These are phyloP conservation scores for Xylaria sp. DNA, from an alignment of 2,329 filamentous ascomycete species.

Conservation along the genomic window DNA sequence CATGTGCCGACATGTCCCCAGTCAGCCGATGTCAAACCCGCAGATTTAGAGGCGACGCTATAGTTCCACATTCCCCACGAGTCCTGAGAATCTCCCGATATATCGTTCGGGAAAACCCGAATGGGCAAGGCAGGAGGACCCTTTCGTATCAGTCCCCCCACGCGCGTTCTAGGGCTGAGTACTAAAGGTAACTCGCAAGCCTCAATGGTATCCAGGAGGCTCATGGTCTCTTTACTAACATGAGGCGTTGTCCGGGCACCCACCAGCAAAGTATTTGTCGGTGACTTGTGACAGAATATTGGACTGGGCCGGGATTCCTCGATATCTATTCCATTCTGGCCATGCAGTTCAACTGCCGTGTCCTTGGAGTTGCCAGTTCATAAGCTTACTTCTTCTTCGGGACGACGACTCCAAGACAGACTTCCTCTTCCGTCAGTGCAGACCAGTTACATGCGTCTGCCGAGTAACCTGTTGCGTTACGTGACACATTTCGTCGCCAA, in stretches of 20 bases:
- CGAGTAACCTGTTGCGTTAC: neutral
- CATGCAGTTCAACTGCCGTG: too few relatives aligned
- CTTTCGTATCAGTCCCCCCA: constrained; percentile 14
- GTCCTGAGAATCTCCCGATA: constrained; percentile 28
- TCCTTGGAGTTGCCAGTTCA: neutral
- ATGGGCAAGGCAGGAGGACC: constrained; percentile 10
- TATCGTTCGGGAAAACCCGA: constrained; percentile 28
- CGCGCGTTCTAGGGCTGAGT: constrained; percentile 1
- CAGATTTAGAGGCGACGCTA: constrained; percentile 12
- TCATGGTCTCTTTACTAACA: too few relatives aligned
- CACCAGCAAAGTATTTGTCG: too few relatives aligned
- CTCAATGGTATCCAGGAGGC: too few relatives aligned
- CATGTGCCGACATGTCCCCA: constrained; percentile 12
- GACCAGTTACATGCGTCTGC: constrained; percentile 4
- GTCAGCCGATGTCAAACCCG: constrained; percentile 15
- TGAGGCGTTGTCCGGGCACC: too few relatives aligned
- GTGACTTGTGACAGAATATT: too few relatives aligned
- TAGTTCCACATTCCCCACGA: constrained; percentile 21
- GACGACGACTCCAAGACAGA: constrained; percentile 4
- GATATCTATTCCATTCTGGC: too few relatives aligned
- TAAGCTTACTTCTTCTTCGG: constrained; percentile 8
- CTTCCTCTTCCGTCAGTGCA: constrained; percentile 6
- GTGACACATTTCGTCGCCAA: neutral
- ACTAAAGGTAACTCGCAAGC: neutral
- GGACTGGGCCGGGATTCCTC: too few relatives aligned